A percentile compares a stretch with the other conserved stretches of the same genome.
Evolutionary conservation across 2,329 filamentous ascomycete species (phyloP).

Genomic region (Nothopassalora personata): DNA sequence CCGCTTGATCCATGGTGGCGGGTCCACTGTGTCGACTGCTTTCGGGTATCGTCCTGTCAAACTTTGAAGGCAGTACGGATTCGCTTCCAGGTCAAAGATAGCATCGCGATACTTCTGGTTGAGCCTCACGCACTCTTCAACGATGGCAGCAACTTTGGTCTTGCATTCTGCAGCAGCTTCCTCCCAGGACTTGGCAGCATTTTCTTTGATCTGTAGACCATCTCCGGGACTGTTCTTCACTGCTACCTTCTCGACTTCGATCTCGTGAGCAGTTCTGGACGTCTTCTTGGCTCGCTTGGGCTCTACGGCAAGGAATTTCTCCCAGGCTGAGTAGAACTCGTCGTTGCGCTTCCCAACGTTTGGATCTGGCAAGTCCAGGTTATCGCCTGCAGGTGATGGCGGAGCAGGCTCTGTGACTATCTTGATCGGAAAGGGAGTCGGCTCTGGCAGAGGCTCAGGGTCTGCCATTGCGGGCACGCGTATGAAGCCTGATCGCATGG

Average conservation of each 20-base stretch:
- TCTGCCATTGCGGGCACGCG: conserved; percentile 9
- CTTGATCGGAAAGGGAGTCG: conserved; percentile 25
- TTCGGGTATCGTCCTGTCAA: conserved; percentile 19
- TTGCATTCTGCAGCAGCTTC: conserved; percentile 65
- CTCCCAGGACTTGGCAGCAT: conserved; percentile 55
- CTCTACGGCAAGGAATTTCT: conserved; percentile 27
- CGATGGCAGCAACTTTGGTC: conserved; percentile 54
- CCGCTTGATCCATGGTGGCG: conserved; percentile 30
- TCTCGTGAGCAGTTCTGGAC: conserved; percentile 16
- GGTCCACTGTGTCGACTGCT: conserved; percentile 21
- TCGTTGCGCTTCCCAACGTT: conserved; percentile 15
- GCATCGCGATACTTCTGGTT: conserved; percentile 83
- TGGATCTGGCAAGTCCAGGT: conserved; percentile 3
- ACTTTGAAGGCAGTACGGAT: conserved; percentile 38
- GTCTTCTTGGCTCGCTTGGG: conserved; percentile 25
- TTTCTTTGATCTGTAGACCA: conserved; percentile 24
- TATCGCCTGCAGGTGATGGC: conserved; percentile 8
- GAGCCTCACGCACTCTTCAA: conserved; percentile 62
- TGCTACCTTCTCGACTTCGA: conserved; percentile 19
- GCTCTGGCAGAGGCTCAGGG: conserved; percentile 19
- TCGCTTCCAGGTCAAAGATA: conserved; percentile 79
- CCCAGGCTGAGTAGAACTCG: conserved; percentile 30
- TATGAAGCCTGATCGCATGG: conserved; percentile 18
- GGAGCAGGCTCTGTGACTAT: conserved; percentile 19
- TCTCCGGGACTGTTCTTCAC: conserved; percentile 17